Evolutionary conservation across 164 flowering plant genomes (phyloP), one percentile per base, ranked within the genome.

Genomic region (Echeveria elegans): DNA sequence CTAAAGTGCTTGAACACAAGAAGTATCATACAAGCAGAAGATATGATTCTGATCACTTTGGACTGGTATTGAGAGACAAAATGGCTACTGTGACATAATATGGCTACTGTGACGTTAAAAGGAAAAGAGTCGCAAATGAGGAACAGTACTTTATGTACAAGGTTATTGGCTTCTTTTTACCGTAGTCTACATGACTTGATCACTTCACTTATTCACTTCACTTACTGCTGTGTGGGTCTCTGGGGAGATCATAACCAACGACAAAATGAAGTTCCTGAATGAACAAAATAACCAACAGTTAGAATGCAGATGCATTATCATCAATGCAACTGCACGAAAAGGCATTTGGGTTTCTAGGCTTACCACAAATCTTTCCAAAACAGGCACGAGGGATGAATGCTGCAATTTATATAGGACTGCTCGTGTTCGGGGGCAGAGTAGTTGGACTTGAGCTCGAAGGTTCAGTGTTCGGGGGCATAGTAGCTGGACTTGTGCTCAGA

Each of bases 281-380:
- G 16, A 24, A 63, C 2, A 40, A 45, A 64, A 6, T 30, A 24
- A 47, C 6, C 9, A 26, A 30, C 11, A 34, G 24, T 19, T 45
- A 23, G 37, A 48, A 26, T 19, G 2, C 6, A 1, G n/a, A 63
- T 63, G 41, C 29, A 6, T 36, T 23, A 21, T 63, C 41, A 21
- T 36, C 29, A 0, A 14, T 18, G 15, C 5, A 11, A 18, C 12
- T 28, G 32, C 41, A 34, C n/a, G n/a, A 2, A 34, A 32, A 38
- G 18, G 41, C 38, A 34, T 18, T 18, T 14, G 26, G 36, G 24
- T 19, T 29, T 6, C 14, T 6, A 6, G 41, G 72, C 90, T 60
- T 88, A 94, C 98, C 93, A 94, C 86, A 77, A 94, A 94, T 85
- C 90, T 84, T 77, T 94, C 98, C 78, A 94, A 75, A 18, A 94